Percentiles rank a stretch among this genome's conserved stretches.
Evolutionary conservation across 2,329 filamentous ascomycete species (phyloP).

Genomic region (Cercospora sp.): DNA sequence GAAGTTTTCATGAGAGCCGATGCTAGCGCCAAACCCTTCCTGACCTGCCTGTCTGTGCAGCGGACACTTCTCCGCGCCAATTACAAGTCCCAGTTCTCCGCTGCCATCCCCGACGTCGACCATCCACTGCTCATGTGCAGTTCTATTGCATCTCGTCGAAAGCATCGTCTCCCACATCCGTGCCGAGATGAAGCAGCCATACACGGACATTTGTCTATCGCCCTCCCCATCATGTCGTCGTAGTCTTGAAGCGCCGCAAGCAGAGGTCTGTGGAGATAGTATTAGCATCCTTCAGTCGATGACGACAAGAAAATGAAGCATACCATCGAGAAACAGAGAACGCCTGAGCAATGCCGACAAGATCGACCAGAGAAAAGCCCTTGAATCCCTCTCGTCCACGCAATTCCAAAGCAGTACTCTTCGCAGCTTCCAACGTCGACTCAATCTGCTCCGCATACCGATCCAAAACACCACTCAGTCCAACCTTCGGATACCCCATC

Average conservation of each 20-base stretch:
- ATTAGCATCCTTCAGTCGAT: background rate
- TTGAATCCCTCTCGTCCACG: conserved; percentile 11
- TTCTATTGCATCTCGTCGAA: background rate
- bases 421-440: background rate
- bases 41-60: background rate
- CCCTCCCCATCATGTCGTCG: background rate
- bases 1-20: conserved; percentile 13
- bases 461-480: background rate
- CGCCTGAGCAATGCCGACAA: conserved; percentile 12
- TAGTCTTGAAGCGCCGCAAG: background rate
- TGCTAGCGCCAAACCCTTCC: conserved; percentile 10
- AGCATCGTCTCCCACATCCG: background rate
- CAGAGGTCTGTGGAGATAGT: background rate
- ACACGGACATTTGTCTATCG: background rate
- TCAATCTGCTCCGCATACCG: conserved; percentile 3
- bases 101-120: conserved; percentile 8
- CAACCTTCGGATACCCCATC: background rate
- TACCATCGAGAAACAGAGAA: conserved; percentile 2
- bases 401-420: background rate
- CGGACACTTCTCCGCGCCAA: conserved; percentile 3
- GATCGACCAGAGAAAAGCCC: conserved; percentile 9
- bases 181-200: background rate
- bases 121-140: background rate
- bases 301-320: background rate
- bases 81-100: background rate